Base-by-base conservation (phyloP, 176 grass and related monocot genomes). In the Oryza rufipogon region DNA sequence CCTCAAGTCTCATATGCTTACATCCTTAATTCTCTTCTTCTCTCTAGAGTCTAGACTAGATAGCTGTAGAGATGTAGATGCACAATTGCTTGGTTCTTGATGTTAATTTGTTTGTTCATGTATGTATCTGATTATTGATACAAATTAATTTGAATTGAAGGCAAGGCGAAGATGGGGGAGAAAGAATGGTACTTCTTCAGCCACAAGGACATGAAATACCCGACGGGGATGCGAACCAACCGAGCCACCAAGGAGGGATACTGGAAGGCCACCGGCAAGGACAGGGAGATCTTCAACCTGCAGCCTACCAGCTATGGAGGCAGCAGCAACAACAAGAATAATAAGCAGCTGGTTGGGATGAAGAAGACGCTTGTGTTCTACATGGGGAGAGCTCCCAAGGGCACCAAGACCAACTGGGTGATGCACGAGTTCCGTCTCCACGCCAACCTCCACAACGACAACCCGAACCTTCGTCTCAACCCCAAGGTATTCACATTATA, bases 361-460 rank as follows among this genome's bases (percentile, higher is more conserved):
- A 94, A 94, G 83, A 97, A 97, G 81, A 97, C 94, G 60, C 89
- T 97, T 9, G 94, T 97, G 28, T 97, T 97, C 67, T 90, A 97
- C 87, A 90, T 11, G 79, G 94, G 94, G 47, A 91, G 91, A 14
- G 91, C 94, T 73, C 94, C 94, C 4, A 71, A 79, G 42, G 94
- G 94, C n/a, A 19, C 78, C 71, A 97, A 94, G 76, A 91, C 91
- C 58, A 90, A 88, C 61, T 97, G 94, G 94, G 89, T 94, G 72
- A 97, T 97, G 82, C 94, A 97, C 81, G 94, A 97, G 61, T 97
- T 88, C 30, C 90, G 94, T 12, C 94, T 97, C 3, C 79, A 90
- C 2, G 91, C 74, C 14, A 84, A 34, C 6, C 87, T 74, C 7
- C 87, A 78, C 19, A 91, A 74, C 19, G 1, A 38, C 63, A 28